phyloP scores from a whole-genome alignment of 306 rosid species.

The Dicorynia guianensis region DNA sequence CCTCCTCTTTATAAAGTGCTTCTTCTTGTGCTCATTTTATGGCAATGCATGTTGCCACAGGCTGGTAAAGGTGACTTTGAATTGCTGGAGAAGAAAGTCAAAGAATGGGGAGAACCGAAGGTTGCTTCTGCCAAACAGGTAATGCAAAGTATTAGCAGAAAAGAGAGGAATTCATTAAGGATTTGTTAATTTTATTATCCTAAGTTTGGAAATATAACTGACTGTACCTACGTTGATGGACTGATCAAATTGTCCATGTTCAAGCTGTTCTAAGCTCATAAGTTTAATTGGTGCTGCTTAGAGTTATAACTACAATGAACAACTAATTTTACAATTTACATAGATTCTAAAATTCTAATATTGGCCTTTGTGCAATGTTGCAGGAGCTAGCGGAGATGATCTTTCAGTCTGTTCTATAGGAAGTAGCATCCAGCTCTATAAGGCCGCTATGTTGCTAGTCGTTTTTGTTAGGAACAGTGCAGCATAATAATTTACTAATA shows the following conservation, averaged over 20 bases:
- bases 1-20: conserved; percentile 22
- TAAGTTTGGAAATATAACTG: background rate
- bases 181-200: background rate
- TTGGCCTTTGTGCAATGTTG: conserved; percentile 31
- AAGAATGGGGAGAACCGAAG: conserved; percentile 89
- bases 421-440: conserved; percentile 26
- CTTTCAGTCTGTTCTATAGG: conserved; percentile 77
- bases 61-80: conserved; percentile 96
- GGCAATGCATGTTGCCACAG: conserved; percentile 50
- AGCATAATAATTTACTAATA: conserved; percentile 2
- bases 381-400: conserved; percentile 99
- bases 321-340: background rate
- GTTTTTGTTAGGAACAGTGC: conserved; percentile 30
- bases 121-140: conserved; percentile 98
- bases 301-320: background rate
- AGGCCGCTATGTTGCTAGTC: background rate
- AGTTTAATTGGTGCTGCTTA: too few relatives aligned
- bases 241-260: conserved; percentile 4
- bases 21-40: conserved; percentile 32
- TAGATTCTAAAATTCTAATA: conserved; percentile 26
- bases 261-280: background rate
- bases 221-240: background rate
- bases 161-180: background rate
- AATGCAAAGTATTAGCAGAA: background rate
- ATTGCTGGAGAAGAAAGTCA: conserved; percentile 79